Conservation (phyloP, 208 protist genomes). For the Trypanosoma theileri region DNA sequence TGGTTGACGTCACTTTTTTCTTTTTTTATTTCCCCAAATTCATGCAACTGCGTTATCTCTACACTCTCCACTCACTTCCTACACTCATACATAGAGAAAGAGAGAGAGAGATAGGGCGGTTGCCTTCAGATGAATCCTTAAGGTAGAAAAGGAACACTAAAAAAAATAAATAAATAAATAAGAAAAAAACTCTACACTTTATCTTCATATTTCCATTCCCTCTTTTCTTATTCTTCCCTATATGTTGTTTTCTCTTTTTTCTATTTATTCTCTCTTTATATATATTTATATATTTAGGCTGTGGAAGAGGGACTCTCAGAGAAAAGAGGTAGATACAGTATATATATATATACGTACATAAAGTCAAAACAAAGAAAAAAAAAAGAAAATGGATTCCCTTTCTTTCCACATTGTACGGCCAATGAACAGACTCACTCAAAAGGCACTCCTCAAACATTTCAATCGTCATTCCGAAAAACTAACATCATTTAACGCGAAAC, state of each 20-base stretch:
- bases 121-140: background rate
- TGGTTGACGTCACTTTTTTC: background rate
- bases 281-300: background rate
- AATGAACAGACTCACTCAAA: conserved; percentile 43
- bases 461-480: conserved; percentile 17
- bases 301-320: no score
- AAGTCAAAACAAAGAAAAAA: no score
- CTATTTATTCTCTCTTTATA: background rate
- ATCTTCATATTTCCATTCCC: background rate
- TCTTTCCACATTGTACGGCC: conserved; percentile 53
- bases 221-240: background rate
- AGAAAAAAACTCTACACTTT: background rate
- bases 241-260: background rate
- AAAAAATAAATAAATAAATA: background rate
- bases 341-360: background rate
- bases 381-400: conserved; percentile 48
- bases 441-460: conserved; percentile 28
- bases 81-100: no score
- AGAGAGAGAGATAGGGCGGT: conserved; percentile 2
- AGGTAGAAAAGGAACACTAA: background rate
- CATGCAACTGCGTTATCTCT: background rate
- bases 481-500: conserved; percentile 32
- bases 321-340: no score
- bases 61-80: no score
- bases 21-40: conserved; percentile 6